Conservation (phyloP, 192 early-diverging fungal species). For the Coemansia sp. region DNA sequence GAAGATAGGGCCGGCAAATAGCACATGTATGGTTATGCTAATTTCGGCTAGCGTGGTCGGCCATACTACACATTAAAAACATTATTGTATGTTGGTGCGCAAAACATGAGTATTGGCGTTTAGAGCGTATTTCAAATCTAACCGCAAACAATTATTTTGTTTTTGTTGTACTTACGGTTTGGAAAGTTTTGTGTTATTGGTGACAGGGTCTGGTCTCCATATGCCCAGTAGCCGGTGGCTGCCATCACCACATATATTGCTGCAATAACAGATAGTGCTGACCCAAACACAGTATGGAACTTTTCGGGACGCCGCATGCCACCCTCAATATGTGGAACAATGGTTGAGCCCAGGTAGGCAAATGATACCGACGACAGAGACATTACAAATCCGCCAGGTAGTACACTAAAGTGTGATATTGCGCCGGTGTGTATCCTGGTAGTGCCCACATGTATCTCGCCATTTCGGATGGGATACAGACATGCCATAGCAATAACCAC, state of each 20-base stretch:
- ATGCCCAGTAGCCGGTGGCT: constrained; percentile 66
- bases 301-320: constrained; percentile 66
- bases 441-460: constrained; percentile 19
- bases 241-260: constrained; percentile 68
- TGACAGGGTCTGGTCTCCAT: constrained; percentile 58
- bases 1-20: constrained; percentile 72
- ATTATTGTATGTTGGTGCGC: background rate
- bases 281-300: constrained; percentile 58
- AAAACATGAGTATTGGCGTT: background rate
- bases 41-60: constrained; percentile 61
- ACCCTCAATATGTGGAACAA: constrained; percentile 73
- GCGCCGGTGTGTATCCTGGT: constrained; percentile 9
- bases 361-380: constrained; percentile 67
- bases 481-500: constrained; percentile 54
- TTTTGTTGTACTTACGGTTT: constrained; percentile 41
- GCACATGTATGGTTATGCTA: constrained; percentile 70
- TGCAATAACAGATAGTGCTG: constrained; percentile 56
- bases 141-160: background rate
- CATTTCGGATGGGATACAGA: constrained; percentile 34
- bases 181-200: constrained; percentile 69
- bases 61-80: constrained; percentile 21
- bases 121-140: too few relatives aligned
- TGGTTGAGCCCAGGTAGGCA: constrained; percentile 69
- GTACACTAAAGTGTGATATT: constrained; percentile 16
- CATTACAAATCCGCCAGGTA: constrained; percentile 55